phyloP scores from a whole-genome alignment of 306 rosid genomes.

The Cucurbita pepo region DNA sequence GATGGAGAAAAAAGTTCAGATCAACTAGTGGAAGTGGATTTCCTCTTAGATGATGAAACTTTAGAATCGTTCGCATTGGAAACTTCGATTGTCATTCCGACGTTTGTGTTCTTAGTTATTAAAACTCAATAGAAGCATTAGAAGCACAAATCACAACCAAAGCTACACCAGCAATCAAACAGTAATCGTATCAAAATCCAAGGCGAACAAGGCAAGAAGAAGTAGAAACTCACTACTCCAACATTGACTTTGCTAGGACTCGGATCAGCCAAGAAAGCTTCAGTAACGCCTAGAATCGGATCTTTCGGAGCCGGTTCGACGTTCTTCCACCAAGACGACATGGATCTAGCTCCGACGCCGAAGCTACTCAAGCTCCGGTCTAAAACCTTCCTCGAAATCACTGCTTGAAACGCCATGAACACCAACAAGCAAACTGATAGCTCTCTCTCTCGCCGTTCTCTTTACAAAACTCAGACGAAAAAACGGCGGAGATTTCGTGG shows the following conservation, averaged over 20 bases:
- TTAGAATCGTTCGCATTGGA: not conserved
- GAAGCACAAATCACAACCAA: not conserved
- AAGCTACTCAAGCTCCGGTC: constrained; percentile 17
- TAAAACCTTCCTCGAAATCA: constrained; percentile 10
- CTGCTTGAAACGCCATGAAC: constrained; percentile 40
- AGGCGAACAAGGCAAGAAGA: not conserved
- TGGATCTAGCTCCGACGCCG: constrained; percentile 34
- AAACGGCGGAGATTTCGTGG: not conserved
- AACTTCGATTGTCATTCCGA: not conserved
- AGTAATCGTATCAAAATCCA: not conserved
- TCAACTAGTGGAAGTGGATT: not conserved
- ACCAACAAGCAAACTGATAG: too few species aligned
- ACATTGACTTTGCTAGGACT: constrained; percentile 78
- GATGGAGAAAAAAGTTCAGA: not conserved
- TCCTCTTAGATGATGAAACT: not conserved
- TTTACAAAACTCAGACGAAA: not conserved
- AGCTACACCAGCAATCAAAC: not conserved
- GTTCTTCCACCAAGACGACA: constrained; percentile 67
- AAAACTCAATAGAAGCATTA: not conserved
- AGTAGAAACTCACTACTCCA: constrained; percentile 63
- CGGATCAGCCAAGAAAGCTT: constrained; percentile 87
- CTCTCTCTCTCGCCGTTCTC: not conserved
- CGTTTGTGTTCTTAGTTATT: not conserved
- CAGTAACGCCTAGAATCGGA: constrained; percentile 97
- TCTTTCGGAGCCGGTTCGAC: constrained; percentile 86